phyloP scores from a whole-genome alignment of 169 alveolate species.

The Babesia gibsoni region DNA sequence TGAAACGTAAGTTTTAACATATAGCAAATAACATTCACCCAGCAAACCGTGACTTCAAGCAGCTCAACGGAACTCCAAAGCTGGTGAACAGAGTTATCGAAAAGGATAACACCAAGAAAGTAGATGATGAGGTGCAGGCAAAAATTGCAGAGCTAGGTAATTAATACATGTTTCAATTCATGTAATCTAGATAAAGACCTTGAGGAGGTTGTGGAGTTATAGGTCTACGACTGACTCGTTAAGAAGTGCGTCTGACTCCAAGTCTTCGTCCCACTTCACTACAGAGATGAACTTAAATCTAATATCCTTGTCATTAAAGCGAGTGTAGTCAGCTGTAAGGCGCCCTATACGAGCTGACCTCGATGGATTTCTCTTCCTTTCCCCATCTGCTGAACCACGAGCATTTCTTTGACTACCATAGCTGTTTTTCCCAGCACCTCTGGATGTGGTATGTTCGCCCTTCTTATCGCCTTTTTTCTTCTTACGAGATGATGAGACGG shows the following conservation, averaged over 20 bases:
- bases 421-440: not conserved
- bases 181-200: not conserved
- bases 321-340: slow-evolving; percentile 46
- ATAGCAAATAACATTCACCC: not conserved
- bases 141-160: not conserved
- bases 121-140: not conserved
- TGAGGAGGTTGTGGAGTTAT: slow-evolving; percentile 20
- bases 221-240: not conserved
- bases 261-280: slow-evolving; percentile 64
- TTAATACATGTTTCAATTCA: not conserved
- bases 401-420: not conserved
- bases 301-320: slow-evolving; percentile 42
- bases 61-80: not conserved
- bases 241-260: slow-evolving; percentile 11
- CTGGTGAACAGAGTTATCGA: not conserved
- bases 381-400: not conserved
- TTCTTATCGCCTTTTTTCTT: not conserved
- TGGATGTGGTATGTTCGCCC: not conserved
- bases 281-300: slow-evolving; percentile 33
- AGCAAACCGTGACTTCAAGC: slow-evolving; percentile 30
- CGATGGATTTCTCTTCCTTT: slow-evolving; percentile 2
- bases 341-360: not conserved
- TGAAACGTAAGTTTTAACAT: not conserved
- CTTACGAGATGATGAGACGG: not conserved
- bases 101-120: not conserved